These are phyloP conservation scores for Debaryomyces subglobosus DNA, from an alignment of 1,139 yeast species.

Conservation along the genomic window DNA sequence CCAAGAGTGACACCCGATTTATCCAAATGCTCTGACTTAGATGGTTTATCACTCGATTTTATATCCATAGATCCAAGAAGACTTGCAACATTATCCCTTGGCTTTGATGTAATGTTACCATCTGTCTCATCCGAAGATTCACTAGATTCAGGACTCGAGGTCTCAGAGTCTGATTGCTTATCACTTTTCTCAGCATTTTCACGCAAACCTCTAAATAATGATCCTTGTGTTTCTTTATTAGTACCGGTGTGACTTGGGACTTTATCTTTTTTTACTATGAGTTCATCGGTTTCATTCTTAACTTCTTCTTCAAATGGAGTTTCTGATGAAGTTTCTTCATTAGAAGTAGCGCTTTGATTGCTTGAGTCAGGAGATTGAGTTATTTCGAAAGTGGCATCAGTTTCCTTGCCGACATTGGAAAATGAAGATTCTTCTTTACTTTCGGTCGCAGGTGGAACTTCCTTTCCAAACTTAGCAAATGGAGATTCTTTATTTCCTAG, in stretches of 20 bases:
- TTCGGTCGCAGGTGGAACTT: constrained; percentile 2
- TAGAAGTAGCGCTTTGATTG: constrained; percentile 4
- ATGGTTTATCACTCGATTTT: not conserved
- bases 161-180: constrained; percentile 8
- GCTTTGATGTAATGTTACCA: constrained; percentile 1
- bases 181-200: not conserved
- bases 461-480: constrained; percentile 3
- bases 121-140: constrained; percentile 11
- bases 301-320: constrained; percentile 9
- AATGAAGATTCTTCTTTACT: constrained; percentile 9
- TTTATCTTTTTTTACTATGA: constrained; percentile 2
- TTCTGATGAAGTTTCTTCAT: constrained; percentile 5
- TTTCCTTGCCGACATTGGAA: constrained; percentile 2
- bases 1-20: not conserved
- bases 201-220: not conserved
- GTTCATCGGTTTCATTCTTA: constrained; percentile 7
- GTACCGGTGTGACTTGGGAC: not conserved
- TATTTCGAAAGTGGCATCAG: not conserved
- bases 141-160: not conserved
- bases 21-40: not conserved
- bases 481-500: constrained; percentile 6
- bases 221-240: not conserved
- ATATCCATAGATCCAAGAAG: not conserved
- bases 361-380: constrained; percentile 2
- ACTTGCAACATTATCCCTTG: not conserved